Percentiles rank a stretch among this genome's conserved stretches.
Conservation (phyloP, 805 yeast genomes). For the Zygotorulaspora florentina region DNA sequence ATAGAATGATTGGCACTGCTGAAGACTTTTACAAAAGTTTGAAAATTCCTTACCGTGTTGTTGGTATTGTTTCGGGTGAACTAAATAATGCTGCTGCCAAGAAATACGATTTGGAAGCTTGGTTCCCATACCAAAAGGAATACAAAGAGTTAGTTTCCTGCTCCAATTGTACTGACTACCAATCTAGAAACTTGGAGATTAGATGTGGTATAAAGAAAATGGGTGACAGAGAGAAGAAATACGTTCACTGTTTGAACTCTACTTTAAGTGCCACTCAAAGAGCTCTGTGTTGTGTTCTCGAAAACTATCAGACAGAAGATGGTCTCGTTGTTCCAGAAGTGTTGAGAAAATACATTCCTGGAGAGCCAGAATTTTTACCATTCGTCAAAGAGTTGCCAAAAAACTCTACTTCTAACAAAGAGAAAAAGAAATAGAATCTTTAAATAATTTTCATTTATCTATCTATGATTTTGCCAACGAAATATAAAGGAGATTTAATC, state of each 20-base stretch:
- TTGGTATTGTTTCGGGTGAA: constrained; percentile 97
- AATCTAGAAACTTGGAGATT: constrained; percentile 96
- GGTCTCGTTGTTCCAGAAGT: constrained; percentile 94
- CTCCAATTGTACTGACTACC: constrained; percentile 99
- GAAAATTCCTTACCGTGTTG: constrained; percentile 93
- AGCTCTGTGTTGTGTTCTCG: constrained; percentile 94
- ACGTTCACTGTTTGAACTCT: constrained; percentile 97
- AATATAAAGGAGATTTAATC: neutral
- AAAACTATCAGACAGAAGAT: constrained; percentile 96
- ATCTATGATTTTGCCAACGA: neutral
- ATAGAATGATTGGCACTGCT: constrained; percentile 84
- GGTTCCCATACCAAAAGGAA: constrained; percentile 99
- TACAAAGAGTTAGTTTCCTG: constrained; percentile 97
- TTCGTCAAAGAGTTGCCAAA: constrained; percentile 87
- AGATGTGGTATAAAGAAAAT: constrained; percentile 97
- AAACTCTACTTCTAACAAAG: constrained; percentile 79
- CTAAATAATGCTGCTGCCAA: constrained; percentile 98
- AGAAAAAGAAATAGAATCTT: constrained; percentile 36
- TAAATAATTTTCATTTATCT: neutral
- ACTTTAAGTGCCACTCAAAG: constrained; percentile 97
- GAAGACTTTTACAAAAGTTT: constrained; percentile 92
- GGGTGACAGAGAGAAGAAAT: constrained; percentile 93
- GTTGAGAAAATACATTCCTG: constrained; percentile 92
- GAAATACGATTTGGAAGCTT: constrained; percentile 97
- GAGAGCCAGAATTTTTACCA: constrained; percentile 96